Base-by-base conservation (phyloP, 768 basidiomycete genomes). In the Boletellus sp. region DNA sequence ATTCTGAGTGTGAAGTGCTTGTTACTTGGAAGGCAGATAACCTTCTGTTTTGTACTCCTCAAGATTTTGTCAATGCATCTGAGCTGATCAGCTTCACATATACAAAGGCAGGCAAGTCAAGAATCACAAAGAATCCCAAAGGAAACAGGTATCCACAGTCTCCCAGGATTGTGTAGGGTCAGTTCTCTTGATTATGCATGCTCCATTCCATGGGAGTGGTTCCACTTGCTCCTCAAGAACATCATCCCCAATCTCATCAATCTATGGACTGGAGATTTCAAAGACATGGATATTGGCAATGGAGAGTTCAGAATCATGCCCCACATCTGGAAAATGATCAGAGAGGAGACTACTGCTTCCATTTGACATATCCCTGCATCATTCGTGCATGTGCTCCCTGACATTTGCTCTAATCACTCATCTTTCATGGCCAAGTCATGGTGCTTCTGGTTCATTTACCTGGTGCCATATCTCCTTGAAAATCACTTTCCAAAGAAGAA, bases 301-400 rank as follows among this genome's bases (percentile, higher is more conserved):
- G 68, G 61, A 3, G 58, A 59, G 6, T 74, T 72, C 31, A 42
- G 59, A 3, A 52, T 75, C 15, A 17, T 20, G 0, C 34, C 34
- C 3, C 46, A 53, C 1, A 63, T 76, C 1, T 78, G 77, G 77
- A 63, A 74, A 19, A 69, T 66, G 0, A 69, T 79, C 37, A 70
- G 75, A 0, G 44, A 52, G 15, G 74, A 64, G 32, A 70, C 68
- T 0, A 51, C 46, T 19, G 56, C 45, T 12, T 45, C 60, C 2
- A 42, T 54, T 9, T 6, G 55, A 50, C 17, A 61, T 52, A 36
- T 73, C 63, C n/a, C 67, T 46, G 67, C 59, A 0, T 66, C 71
- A 57, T 52, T 58, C 17, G 49, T 74, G n/a, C n/a, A n/a, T n/a
- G n/a, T n/a, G n/a, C n/a, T n/a, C n/a, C n/a, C n/a, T n/a, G n/a